Base-by-base conservation (phyloP, 352 stramenopile species). In the Phytopythium oedochilum region DNA sequence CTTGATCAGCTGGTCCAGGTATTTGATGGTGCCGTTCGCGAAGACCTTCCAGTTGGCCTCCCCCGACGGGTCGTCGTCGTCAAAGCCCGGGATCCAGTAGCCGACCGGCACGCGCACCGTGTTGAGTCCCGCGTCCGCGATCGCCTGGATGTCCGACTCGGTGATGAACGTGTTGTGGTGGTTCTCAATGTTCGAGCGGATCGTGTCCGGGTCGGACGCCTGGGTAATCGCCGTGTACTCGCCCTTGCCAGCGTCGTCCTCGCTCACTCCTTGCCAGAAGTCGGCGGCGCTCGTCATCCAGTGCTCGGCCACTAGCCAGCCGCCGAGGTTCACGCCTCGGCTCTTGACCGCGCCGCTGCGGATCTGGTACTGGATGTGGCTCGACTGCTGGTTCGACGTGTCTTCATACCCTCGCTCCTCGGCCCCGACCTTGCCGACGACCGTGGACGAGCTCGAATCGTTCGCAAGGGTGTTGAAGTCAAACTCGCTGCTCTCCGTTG, bases 61-160 rank as follows among this genome's bases (percentile, higher is more conserved):
- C 7, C 63, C 56, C 4, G 60, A 74, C 18, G 64, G 61, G 36
- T 88, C 77, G 57, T 88, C 49, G 46, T 83, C n/a, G 64, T 88
- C 73, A 42, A 82, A 87, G 36, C 78, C 77, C 2, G 76, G 60
- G 68, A 94, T 90, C 83, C 81, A 94, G 59, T 87, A 92, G 17
- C 83, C 83, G 3, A 94, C 66, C 0, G 83, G 80, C 11, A 93
- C 81, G 8, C 83, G 81, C n/a, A 93, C 78, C 1, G 82, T 91
- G 60, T 94, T 92, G 61, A 94, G 72, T 0, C 81, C 79, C 10
- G 77, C 64, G 6, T 55, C 62, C 0, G 75, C 77, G 48, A 94
- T 92, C 9, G 60, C 66, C 6, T 55, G 56, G 55, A 94, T 89
- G 29, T 90, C 81, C 9, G 57, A 55, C 50, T 92, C 78, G 0